These are phyloP conservation scores for Candida parachauliodes DNA, from an alignment of 805 yeast species.

Conservation along the genomic window DNA sequence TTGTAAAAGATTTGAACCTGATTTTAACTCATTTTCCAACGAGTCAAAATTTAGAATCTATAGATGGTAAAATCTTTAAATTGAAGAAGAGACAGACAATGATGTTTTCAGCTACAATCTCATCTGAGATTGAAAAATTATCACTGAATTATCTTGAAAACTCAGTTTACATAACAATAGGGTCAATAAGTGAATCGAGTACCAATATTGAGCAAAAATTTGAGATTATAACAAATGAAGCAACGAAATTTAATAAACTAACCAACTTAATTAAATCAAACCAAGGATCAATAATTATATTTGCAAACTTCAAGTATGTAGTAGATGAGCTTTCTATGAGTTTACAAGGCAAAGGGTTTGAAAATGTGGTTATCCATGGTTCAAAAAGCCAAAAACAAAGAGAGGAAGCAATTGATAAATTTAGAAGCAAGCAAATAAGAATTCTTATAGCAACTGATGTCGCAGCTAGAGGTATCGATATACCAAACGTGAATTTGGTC, in stretches of 20 bases:
- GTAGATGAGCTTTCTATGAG: slow-evolving; percentile 65
- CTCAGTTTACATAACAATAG: slow-evolving; percentile 67
- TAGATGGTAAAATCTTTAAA: slow-evolving; percentile 38
- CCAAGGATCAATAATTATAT: slow-evolving; percentile 54
- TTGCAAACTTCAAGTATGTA: slow-evolving; percentile 71
- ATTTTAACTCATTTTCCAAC: slow-evolving; percentile 57
- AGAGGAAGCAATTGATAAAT: slow-evolving; percentile 65
- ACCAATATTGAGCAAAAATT: slow-evolving; percentile 71
- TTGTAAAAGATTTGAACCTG: slow-evolving; percentile 71
- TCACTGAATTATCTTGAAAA: slow-evolving; percentile 56
- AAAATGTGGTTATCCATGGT: slow-evolving; percentile 72
- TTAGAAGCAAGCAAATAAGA: slow-evolving; percentile 53
- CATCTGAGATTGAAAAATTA: slow-evolving; percentile 64
- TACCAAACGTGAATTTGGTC: slow-evolving; percentile 81
- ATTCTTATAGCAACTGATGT: slow-evolving; percentile 89
- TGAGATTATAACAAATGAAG: slow-evolving; percentile 27
- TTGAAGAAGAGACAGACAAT: slow-evolving; percentile 53
- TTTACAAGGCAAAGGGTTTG: slow-evolving; percentile 37
- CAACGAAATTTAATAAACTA: slow-evolving; percentile 42
- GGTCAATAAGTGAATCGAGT: slow-evolving; percentile 60
- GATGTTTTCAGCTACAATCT: slow-evolving; percentile 96
- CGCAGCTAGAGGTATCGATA: slow-evolving; percentile 94
- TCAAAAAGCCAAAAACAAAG: slow-evolving; percentile 81
- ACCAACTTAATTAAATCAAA: slow-evolving; percentile 20
- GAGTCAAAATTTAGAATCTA: slow-evolving; percentile 19